Conservation (phyloP, 2,329 filamentous ascomycete species). For the Metarhizium album region DNA sequence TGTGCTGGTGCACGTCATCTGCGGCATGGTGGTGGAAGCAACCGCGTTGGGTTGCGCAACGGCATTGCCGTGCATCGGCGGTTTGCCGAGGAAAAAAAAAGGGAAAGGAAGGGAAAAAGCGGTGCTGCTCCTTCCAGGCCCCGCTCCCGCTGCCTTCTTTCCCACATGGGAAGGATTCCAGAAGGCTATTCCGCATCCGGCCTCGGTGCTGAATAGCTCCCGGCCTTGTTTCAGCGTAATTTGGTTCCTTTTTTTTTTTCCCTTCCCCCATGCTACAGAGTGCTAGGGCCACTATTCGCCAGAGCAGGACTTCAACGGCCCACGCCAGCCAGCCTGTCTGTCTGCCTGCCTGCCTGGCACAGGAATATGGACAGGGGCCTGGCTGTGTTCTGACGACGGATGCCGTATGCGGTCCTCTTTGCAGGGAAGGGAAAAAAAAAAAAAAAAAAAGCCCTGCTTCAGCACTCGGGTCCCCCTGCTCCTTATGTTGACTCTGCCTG, state of each 20-base stretch:
- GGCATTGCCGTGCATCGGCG: too few species aligned
- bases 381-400: too few species aligned
- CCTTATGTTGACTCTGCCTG: neutral
- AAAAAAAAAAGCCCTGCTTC: too few species aligned
- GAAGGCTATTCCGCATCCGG: neutral
- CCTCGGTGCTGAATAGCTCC: neutral
- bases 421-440: too few species aligned
- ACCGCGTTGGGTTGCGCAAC: too few species aligned
- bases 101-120: too few species aligned
- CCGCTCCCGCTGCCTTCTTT: neutral
- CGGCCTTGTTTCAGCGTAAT: conserved; percentile 1
- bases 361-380: neutral
- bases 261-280: too few species aligned
- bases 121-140: neutral
- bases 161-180: conserved; percentile 1
- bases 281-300: too few species aligned
- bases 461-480: neutral
- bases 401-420: too few species aligned
- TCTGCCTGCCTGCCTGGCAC: neutral
- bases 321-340: neutral
- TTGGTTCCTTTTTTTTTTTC: neutral
- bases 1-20: too few species aligned
- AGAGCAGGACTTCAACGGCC: neutral
- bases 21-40: too few species aligned
- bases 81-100: too few species aligned